These are phyloP conservation scores for Phialophora chinensis DNA, from an alignment of 2,329 filamentous ascomycete species.

Conservation along the genomic window DNA sequence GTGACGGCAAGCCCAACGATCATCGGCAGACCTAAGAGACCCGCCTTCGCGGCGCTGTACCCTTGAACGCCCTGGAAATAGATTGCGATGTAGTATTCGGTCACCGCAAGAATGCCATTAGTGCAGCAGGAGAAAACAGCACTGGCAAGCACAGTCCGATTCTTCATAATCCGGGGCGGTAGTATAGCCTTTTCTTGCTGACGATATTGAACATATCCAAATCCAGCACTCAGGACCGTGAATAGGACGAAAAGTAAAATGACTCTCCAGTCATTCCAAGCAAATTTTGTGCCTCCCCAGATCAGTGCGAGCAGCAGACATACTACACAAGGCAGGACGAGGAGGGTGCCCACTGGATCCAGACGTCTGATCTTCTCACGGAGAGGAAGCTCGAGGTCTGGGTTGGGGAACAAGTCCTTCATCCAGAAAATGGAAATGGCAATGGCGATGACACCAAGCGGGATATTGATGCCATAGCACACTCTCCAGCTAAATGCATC, in stretches of 20 bases:
- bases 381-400: conserved; percentile 33
- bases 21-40: conserved; percentile 24
- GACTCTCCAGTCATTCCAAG: conserved; percentile 43
- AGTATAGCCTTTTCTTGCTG: conserved; percentile 44
- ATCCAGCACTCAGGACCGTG: conserved; percentile 40
- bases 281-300: conserved; percentile 47
- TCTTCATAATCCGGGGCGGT: conserved; percentile 44
- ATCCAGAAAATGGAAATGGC: conserved; percentile 41
- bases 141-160: conserved; percentile 37
- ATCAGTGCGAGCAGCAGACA: conserved; percentile 41
- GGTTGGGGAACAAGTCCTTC: conserved; percentile 27
- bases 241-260: conserved; percentile 44
- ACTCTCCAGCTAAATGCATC: conserved; percentile 46
- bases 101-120: conserved; percentile 26
- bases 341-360: conserved; percentile 44
- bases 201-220: conserved; percentile 43
- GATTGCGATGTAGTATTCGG: conserved; percentile 42
- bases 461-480: conserved; percentile 52
- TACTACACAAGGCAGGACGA: conserved; percentile 45
- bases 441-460: conserved; percentile 47
- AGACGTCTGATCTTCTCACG: conserved; percentile 42
- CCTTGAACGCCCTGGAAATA: conserved; percentile 46
- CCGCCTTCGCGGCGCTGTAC: conserved; percentile 24
- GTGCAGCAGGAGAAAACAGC: conserved; percentile 27
- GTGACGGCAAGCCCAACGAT: conserved; percentile 26